phyloP scores from a whole-genome alignment of 2,329 filamentous ascomycete genomes.

The Lachnellula subtilissima region DNA sequence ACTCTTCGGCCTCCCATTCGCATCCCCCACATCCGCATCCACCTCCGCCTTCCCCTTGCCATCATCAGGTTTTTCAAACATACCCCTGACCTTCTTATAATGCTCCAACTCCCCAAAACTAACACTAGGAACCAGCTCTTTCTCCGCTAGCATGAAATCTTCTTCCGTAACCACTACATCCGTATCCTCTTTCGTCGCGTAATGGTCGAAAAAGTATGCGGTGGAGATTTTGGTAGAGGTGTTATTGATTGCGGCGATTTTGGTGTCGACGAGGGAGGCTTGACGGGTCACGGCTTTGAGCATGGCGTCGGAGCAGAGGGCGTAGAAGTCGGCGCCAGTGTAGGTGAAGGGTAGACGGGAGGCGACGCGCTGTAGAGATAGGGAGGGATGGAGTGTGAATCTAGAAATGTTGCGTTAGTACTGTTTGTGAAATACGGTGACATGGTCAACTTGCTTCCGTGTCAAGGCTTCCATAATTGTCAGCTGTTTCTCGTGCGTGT shows the following conservation, averaged over 20 bases:
- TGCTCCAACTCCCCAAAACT: constrained; percentile 88
- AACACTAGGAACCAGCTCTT: constrained; percentile 87
- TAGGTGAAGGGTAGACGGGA: constrained; percentile 86
- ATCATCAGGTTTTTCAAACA: constrained; percentile 65
- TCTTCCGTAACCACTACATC: constrained; percentile 83
- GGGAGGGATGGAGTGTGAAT: constrained; percentile 75
- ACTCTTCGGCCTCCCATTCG: constrained; percentile 8
- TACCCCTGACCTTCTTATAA: constrained; percentile 76
- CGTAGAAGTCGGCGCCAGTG: constrained; percentile 95
- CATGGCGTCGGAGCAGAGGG: constrained; percentile 96
- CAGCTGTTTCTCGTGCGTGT: constrained; percentile 93
- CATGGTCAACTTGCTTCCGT: constrained; percentile 67
- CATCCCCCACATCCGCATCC: neutral
- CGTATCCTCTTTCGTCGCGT: constrained; percentile 75
- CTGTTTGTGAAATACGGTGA: constrained; percentile 2
- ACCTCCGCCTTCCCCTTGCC: constrained; percentile 10
- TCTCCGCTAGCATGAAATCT: constrained; percentile 78
- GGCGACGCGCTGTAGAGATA: constrained; percentile 72
- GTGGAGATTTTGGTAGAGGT: constrained; percentile 56
- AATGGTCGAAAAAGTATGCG: constrained; percentile 93
- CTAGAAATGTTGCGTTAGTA: constrained; percentile 40
- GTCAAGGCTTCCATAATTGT: constrained; percentile 93
- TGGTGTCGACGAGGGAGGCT: constrained; percentile 75
- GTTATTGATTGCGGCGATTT: constrained; percentile 67
- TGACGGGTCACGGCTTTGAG: constrained; percentile 95